Conservation (phyloP, 106 monocot genomes). For the Phalaenopsis aphrodite region DNA sequence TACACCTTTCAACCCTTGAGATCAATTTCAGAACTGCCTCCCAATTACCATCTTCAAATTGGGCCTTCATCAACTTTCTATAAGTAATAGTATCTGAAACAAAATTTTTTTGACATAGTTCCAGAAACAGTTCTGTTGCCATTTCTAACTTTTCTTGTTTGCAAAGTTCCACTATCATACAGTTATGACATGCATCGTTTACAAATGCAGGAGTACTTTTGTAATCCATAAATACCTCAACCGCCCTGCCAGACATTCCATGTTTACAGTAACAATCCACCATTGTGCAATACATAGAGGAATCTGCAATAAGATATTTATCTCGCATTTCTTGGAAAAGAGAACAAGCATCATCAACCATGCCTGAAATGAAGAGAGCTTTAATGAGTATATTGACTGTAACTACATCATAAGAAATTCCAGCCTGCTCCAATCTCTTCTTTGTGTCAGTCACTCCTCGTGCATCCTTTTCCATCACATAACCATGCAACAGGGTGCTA, state of each 20-base stretch:
- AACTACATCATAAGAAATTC: conserved; percentile 34
- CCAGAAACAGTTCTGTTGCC: conserved; percentile 45
- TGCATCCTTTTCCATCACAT: conserved; percentile 39
- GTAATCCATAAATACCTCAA: conserved; percentile 41
- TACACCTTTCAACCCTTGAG: conserved; percentile 23
- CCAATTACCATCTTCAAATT: conserved; percentile 30
- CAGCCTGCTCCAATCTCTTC: conserved; percentile 42
- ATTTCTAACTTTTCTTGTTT: conserved; percentile 33
- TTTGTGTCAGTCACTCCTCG: conserved; percentile 32
- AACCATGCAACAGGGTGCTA: conserved; percentile 55
- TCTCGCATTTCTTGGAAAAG: conserved; percentile 53
- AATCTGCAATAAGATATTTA: conserved; percentile 39
- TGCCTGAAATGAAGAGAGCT: conserved; percentile 47
- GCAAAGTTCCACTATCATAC: conserved; percentile 46
- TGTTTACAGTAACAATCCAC: conserved; percentile 36
- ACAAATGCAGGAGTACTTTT: conserved; percentile 13
- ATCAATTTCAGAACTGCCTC: conserved; percentile 53
- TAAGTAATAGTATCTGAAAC: conserved; percentile 19
- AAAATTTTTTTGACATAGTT: conserved; percentile 36
- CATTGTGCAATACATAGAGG: conserved; percentile 40
- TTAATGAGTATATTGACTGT: conserved; percentile 59
- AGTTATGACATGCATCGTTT: conserved; percentile 18
- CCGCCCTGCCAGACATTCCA: conserved; percentile 31
- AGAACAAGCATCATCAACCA: conserved; percentile 48
- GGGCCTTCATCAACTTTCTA: conserved; percentile 36